Conservation (phyloP, 2,329 filamentous ascomycete genomes). For the Aspergillus ochraceoroseus region DNA sequence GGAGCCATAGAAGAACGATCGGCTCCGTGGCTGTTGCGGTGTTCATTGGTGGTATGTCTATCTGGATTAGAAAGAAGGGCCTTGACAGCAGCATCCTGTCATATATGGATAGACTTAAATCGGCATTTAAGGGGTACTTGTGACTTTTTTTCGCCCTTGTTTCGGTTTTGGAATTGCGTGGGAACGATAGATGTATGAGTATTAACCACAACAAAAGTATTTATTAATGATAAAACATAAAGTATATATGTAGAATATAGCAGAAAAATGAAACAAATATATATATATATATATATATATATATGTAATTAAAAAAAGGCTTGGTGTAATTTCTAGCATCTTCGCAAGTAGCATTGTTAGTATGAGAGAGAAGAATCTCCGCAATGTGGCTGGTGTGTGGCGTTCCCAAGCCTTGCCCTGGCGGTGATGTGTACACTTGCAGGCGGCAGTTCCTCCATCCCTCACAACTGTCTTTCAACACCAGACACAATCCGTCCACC, state of each 20-base stretch:
- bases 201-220: background rate
- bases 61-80: conserved; percentile 57
- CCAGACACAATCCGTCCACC: conserved; percentile 26
- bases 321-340: background rate
- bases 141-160: no score
- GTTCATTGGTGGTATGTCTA: conserved; percentile 61
- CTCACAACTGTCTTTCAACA: conserved; percentile 15
- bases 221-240: background rate
- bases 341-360: no score
- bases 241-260: background rate
- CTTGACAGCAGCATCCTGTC: conserved; percentile 35
- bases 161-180: no score
- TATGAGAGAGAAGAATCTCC: background rate
- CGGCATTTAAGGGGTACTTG: conserved; percentile 1
- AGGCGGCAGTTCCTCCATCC: conserved; percentile 19
- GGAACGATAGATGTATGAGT: background rate
- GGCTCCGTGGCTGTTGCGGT: conserved; percentile 60
- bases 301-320: background rate
- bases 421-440: conserved; percentile 37
- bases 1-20: conserved; percentile 62
- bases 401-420: conserved; percentile 20
- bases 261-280: background rate
- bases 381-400: conserved; percentile 31
- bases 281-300: conserved; percentile 5
- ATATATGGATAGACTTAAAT: conserved; percentile 29